phyloP scores from a whole-genome alignment of 2,329 filamentous ascomycete genomes.

The Paecilomyces fulvus region DNA sequence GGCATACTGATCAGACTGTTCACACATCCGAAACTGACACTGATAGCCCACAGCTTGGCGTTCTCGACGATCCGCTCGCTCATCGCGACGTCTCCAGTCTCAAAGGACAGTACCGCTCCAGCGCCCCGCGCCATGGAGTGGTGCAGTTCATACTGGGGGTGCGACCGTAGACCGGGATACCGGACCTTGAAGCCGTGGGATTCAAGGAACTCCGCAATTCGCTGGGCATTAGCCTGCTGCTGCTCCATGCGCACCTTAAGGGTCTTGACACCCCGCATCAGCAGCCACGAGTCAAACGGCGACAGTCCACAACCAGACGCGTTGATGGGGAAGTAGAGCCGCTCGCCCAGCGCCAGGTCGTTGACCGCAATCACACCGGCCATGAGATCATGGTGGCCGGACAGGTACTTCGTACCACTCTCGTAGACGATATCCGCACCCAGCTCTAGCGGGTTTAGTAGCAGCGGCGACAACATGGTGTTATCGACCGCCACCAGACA shows the following conservation, averaged over 20 bases:
- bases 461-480: constrained; percentile 95
- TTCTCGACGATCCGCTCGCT: constrained; percentile 93
- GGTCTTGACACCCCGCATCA: constrained; percentile 94
- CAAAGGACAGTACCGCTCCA: constrained; percentile 89
- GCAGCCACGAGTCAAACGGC: constrained; percentile 91
- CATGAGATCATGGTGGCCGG: constrained; percentile 98
- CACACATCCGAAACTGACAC: constrained; percentile 94
- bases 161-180: constrained; percentile 86
- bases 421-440: constrained; percentile 97
- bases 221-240: constrained; percentile 86
- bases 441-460: constrained; percentile 86
- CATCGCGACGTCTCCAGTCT: constrained; percentile 76
- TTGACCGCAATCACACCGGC: constrained; percentile 93
- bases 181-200: constrained; percentile 85
- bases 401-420: constrained; percentile 95
- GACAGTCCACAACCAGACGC: constrained; percentile 87
- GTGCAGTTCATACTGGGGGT: constrained; percentile 93
- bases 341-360: constrained; percentile 69
- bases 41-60: constrained; percentile 85
- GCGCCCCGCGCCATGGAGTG: constrained; percentile 92
- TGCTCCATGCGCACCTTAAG: constrained; percentile 97
- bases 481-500: constrained; percentile 92
- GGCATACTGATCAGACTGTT: constrained; percentile 99
- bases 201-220: constrained; percentile 88
- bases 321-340: constrained; percentile 95